These are phyloP conservation scores for Kickxella alabastrina DNA, from an alignment of 192 early-diverging fungal species.

Conservation along the genomic window DNA sequence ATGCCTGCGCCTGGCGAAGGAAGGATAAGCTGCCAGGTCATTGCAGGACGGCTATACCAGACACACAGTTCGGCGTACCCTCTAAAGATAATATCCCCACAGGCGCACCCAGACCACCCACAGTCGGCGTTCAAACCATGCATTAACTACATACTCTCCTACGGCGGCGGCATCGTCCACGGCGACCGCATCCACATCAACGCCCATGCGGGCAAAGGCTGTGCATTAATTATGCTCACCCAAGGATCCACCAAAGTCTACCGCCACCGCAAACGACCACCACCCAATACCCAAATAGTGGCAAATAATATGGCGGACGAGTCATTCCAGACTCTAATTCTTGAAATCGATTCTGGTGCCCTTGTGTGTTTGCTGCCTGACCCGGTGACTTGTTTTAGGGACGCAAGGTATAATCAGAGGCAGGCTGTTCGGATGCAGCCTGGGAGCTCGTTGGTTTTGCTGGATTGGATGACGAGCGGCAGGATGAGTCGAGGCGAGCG, in stretches of 20 bases:
- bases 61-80: conserved; percentile 38
- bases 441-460: conserved; percentile 55
- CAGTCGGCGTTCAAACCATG: conserved; percentile 8
- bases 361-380: conserved; percentile 68
- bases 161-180: conserved; percentile 75
- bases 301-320: conserved; percentile 3
- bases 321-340: conserved; percentile 52
- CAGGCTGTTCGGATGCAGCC: conserved; percentile 56
- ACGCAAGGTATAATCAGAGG: conserved; percentile 58
- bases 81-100: conserved; percentile 49
- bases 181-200: conserved; percentile 61
- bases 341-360: conserved; percentile 34
- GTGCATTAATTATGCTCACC: conserved; percentile 65
- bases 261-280: conserved; percentile 38
- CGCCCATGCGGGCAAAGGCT: conserved; percentile 50
- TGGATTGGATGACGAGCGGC: conserved; percentile 87
- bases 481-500: conserved; percentile 66
- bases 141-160: conserved; percentile 61
- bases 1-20: conserved; percentile 39
- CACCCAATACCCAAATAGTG: not conserved
- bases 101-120: conserved; percentile 9
- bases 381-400: conserved; percentile 72
- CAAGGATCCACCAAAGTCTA: conserved; percentile 86
- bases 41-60: conserved; percentile 28
- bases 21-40: conserved; percentile 31